Conservation (phyloP, 2,329 filamentous ascomycete genomes). For the Penicillium decumbens region DNA sequence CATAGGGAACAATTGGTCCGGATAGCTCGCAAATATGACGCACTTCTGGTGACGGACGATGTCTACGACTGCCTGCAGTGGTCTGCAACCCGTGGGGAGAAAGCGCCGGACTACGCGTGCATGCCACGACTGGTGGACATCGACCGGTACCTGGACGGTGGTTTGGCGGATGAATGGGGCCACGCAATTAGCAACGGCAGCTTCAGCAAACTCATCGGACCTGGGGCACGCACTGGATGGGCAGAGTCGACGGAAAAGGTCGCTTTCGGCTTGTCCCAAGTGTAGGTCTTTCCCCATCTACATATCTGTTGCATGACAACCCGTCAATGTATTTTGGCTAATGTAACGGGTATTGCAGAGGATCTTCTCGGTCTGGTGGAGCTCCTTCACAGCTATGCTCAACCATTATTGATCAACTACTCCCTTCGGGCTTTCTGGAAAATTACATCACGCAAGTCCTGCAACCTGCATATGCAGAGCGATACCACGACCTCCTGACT, state of each 20-base stretch:
- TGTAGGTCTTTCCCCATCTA: constrained; percentile 42
- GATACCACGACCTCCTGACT: constrained; percentile 53
- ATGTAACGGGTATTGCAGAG: constrained; percentile 38
- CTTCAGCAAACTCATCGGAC: constrained; percentile 82
- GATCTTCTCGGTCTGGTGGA: constrained; percentile 56
- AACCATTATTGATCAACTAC: constrained; percentile 53
- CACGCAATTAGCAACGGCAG: constrained; percentile 80
- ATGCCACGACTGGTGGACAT: constrained; percentile 74
- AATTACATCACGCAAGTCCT: constrained; percentile 51
- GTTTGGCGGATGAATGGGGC: constrained; percentile 63
- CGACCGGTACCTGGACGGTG: constrained; percentile 63
- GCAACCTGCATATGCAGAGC: constrained; percentile 52
- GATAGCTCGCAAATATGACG: constrained; percentile 74
- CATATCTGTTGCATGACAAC: background rate
- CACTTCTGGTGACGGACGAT: constrained; percentile 81
- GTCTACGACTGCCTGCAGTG: constrained; percentile 93
- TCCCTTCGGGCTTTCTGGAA: constrained; percentile 51
- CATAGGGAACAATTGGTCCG: constrained; percentile 65
- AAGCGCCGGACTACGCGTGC: constrained; percentile 38
- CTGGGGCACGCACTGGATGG: constrained; percentile 85
- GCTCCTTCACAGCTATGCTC: constrained; percentile 57
- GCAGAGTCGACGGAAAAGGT: constrained; percentile 65
- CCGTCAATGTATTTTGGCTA: background rate
- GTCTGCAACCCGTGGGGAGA: constrained; percentile 44
- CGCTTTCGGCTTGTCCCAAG: constrained; percentile 55